phyloP scores from a whole-genome alignment of 495 filamentous ascomycete genomes.

The Aspergillus cavernicola region DNA sequence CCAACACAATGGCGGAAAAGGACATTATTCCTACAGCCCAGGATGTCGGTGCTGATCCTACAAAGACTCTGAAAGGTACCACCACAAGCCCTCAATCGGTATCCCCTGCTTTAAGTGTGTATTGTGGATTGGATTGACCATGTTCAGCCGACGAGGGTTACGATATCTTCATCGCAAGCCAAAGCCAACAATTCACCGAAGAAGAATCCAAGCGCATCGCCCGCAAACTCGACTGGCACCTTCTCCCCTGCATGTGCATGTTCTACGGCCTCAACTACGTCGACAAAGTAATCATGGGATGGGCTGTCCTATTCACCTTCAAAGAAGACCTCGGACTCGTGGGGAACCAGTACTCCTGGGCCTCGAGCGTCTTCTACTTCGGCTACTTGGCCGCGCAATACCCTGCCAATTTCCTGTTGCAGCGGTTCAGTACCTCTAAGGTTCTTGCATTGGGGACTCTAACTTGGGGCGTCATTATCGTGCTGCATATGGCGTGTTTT shows the following conservation, averaged over 20 bases:
- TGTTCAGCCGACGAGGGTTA: neutral
- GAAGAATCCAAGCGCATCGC: neutral
- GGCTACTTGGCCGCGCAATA: neutral
- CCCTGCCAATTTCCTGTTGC: neutral
- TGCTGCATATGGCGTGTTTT: neutral
- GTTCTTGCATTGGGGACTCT: neutral
- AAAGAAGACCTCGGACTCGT: neutral
- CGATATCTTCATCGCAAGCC: neutral
- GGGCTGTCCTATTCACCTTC: neutral
- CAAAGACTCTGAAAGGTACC: too few relatives aligned
- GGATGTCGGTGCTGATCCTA: too few relatives aligned
- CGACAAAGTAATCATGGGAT: neutral
- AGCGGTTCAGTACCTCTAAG: neutral
- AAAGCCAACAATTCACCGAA: neutral
- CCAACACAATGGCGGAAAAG: too few relatives aligned
- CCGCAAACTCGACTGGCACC: neutral
- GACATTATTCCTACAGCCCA: too few relatives aligned
- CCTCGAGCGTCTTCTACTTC: neutral
- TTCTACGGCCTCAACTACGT: neutral
- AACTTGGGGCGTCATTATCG: neutral
- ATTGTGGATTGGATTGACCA: too few relatives aligned
- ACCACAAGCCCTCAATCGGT: too few relatives aligned
- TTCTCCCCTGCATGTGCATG: neutral
- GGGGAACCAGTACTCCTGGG: neutral
- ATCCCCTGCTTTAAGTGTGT: too few relatives aligned